Conservation (phyloP, 441 rosid species). For the Cnidoscolus chayamansa region DNA sequence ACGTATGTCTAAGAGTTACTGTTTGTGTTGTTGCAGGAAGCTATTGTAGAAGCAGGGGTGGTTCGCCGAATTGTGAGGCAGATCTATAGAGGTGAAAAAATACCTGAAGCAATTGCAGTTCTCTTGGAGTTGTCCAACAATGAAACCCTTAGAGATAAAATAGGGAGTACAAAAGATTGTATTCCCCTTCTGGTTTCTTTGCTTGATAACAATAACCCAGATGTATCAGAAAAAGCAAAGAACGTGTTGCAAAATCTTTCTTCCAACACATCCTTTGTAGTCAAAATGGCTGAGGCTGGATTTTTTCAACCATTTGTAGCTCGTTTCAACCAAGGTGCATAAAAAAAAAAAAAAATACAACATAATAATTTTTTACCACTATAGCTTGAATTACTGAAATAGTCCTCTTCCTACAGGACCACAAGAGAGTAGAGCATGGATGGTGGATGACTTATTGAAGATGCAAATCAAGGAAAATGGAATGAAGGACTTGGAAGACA, state of each 20-base stretch:
- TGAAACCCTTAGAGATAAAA: conserved; percentile 36
- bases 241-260: conserved; percentile 43
- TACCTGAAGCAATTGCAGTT: conserved; percentile 32
- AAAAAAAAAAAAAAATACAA: not conserved
- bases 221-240: conserved; percentile 34
- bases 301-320: conserved; percentile 38
- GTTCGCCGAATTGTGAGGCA: conserved; percentile 41
- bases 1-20: conserved; percentile 1
- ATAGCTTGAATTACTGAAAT: conserved; percentile 8
- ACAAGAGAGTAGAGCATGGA: conserved; percentile 43
- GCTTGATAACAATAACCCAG: conserved; percentile 28
- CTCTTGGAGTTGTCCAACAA: conserved; percentile 40
- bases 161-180: conserved; percentile 44
- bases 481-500: conserved; percentile 36
- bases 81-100: conserved; percentile 34
- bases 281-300: conserved; percentile 52
- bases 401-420: conserved; percentile 27
- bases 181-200: conserved; percentile 48
- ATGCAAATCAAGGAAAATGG: conserved; percentile 41
- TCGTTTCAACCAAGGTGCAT: conserved; percentile 45
- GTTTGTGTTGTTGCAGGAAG: conserved; percentile 32
- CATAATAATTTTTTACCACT: not conserved
- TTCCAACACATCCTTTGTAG: conserved; percentile 40
- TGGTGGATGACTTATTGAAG: conserved; percentile 43
- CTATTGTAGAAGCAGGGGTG: conserved; percentile 39